These are phyloP conservation scores for Metschnikowia peoriensis DNA, from an alignment of 805 yeast species.

Conservation along the genomic window DNA sequence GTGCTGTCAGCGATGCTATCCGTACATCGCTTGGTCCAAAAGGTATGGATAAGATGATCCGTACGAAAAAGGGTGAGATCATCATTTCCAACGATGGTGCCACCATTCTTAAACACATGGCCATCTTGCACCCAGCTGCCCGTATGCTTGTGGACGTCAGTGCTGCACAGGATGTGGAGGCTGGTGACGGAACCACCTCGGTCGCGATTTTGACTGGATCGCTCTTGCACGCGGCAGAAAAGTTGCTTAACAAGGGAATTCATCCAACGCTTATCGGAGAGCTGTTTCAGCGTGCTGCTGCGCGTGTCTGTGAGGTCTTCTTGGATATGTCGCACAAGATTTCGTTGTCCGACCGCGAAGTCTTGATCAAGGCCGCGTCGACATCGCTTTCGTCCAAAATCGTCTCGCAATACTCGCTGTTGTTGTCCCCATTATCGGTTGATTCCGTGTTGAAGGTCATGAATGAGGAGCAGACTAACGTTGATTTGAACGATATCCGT, in stretches of 20 bases:
- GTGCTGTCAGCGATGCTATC: conserved; percentile 94
- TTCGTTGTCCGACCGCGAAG: conserved; percentile 75
- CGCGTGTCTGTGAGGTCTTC: conserved; percentile 75
- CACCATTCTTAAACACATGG: conserved; percentile 95
- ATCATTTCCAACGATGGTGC: conserved; percentile 98
- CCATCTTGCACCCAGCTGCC: conserved; percentile 98
- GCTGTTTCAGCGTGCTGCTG: conserved; percentile 85
- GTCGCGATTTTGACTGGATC: conserved; percentile 97
- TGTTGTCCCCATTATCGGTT: conserved; percentile 90
- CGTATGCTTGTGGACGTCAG: conserved; percentile 94
- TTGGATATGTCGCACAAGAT: conserved; percentile 82
- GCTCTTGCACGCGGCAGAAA: conserved; percentile 90
- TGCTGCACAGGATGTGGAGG: conserved; percentile 97
- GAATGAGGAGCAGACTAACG: conserved; percentile 57
- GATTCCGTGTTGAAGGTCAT: conserved; percentile 84
- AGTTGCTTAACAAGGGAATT: conserved; percentile 81
- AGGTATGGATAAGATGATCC: conserved; percentile 99
- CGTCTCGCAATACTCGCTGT: conserved; percentile 85
- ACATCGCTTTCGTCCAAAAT: conserved; percentile 94
- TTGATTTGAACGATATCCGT: conserved; percentile 85
- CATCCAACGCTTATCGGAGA: conserved; percentile 96
- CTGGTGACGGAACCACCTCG: conserved; percentile 99
- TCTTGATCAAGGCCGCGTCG: conserved; percentile 85
- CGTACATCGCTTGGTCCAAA: conserved; percentile 96
- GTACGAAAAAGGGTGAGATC: conserved; percentile 87